phyloP scores from a whole-genome alignment of 1,284 basidiomycete genomes.

The Naganishia sp. region DNA sequence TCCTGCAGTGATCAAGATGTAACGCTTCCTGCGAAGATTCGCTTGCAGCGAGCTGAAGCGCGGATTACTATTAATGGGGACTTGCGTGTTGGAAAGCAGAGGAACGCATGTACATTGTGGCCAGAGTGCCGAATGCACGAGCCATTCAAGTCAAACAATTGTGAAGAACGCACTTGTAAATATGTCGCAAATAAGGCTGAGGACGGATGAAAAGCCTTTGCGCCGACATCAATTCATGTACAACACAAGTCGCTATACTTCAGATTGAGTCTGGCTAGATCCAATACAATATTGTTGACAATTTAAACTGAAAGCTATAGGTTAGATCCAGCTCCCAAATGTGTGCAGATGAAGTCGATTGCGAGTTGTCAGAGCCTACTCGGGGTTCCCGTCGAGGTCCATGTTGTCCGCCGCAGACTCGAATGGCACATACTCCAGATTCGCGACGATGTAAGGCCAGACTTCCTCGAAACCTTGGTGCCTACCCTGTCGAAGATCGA shows the following conservation, averaged over 20 bases:
- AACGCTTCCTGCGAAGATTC: background rate
- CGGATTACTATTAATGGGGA: background rate
- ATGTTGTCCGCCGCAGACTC: background rate
- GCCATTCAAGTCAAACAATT: too few relatives aligned
- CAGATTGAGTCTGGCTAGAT: background rate
- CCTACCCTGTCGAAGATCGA: conserved; percentile 73
- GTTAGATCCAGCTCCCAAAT: too few relatives aligned
- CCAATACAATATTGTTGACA: background rate
- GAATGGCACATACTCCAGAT: conserved; percentile 19
- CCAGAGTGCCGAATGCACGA: background rate
- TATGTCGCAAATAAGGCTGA: too few relatives aligned
- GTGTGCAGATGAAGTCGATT: background rate
- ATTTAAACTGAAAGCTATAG: background rate
- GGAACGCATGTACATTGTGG: background rate
- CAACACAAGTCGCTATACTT: too few relatives aligned
- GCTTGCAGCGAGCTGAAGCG: background rate
- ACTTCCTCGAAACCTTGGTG: conserved; percentile 70
- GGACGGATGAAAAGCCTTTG: too few relatives aligned
- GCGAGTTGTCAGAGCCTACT: too few relatives aligned
- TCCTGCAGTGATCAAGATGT: conserved; percentile 9
- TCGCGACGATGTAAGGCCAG: conserved; percentile 29
- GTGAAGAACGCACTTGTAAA: too few relatives aligned
- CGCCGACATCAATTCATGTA: too few relatives aligned
- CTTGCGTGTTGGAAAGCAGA: background rate
- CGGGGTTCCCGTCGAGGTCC: background rate